These are phyloP conservation scores for Carpinus fangiana DNA, from an alignment of 306 rosid genomes.

Conservation along the genomic window DNA sequence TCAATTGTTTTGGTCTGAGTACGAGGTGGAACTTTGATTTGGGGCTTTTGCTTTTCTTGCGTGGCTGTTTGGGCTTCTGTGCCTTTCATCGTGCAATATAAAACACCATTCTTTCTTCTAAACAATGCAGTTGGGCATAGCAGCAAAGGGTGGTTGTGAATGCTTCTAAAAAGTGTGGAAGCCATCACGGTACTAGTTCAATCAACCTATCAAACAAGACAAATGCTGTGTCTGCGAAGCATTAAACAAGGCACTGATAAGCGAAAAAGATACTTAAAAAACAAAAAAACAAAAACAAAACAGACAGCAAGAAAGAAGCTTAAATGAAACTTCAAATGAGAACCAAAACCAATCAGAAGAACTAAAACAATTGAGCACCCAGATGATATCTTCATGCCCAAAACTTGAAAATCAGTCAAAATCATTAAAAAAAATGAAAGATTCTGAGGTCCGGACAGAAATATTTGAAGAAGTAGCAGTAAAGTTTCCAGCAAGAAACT, in stretches of 20 bases:
- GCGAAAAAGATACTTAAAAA: not conserved
- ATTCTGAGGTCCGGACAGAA: not conserved
- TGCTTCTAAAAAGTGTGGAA: slow-evolving; percentile 59
- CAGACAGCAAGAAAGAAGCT: not conserved
- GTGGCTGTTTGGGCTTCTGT: slow-evolving; percentile 64
- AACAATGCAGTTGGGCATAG: slow-evolving; percentile 50
- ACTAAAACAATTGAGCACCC: not conserved
- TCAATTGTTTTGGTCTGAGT: slow-evolving; percentile 53
- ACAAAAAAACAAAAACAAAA: too few species aligned
- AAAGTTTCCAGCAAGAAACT: not conserved
- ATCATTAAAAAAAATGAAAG: not conserved
- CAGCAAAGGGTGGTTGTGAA: slow-evolving; percentile 53
- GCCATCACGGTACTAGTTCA: slow-evolving; percentile 47
- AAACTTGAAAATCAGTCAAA: not conserved
- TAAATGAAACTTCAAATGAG: not conserved
- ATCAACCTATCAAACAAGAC: slow-evolving; percentile 6
- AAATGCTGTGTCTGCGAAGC: slow-evolving; percentile 2
- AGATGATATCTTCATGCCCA: not conserved
- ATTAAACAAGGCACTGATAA: not conserved
- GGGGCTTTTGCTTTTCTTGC: slow-evolving; percentile 49
- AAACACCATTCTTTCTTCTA: slow-evolving; percentile 38
- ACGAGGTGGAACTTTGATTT: slow-evolving; percentile 44
- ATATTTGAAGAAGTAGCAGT: not conserved
- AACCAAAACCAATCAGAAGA: not conserved
- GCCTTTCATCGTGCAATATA: slow-evolving; percentile 52